Conservation (phyloP, 768 basidiomycete genomes). For the Hysterangium stoloniferum region DNA sequence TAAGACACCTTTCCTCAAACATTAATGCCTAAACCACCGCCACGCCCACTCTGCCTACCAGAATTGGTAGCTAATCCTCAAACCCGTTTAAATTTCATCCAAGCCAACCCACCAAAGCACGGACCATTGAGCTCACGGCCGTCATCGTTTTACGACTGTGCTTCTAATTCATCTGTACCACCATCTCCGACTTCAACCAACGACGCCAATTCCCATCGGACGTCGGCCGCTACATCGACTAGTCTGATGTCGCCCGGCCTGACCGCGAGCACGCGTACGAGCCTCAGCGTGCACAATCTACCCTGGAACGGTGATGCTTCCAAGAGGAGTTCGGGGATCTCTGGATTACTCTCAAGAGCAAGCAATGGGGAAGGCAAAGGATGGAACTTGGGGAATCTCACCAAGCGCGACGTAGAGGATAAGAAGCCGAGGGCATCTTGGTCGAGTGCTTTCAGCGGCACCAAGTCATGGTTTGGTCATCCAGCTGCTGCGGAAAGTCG, state of each 20-base stretch:
- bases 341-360: not conserved
- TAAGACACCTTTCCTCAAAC: not conserved
- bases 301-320: not conserved
- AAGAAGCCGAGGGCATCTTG: slow-evolving; percentile 7
- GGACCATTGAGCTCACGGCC: not conserved
- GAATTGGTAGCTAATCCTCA: slow-evolving; percentile 8
- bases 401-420: not conserved
- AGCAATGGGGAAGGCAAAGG: not conserved
- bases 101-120: slow-evolving; percentile 4
- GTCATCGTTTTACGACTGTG: not conserved
- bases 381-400: not conserved
- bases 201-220: not conserved
- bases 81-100: not conserved
- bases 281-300: slow-evolving; percentile 4
- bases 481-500: not conserved
- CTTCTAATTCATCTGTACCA: not conserved
- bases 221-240: slow-evolving; percentile 1
- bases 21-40: slow-evolving; percentile 9
- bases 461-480: slow-evolving; percentile 10
- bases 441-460: slow-evolving; percentile 10
- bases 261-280: slow-evolving; percentile 1
- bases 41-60: slow-evolving; percentile 10
- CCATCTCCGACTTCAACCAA: slow-evolving; percentile 6
- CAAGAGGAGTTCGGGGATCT: not conserved
- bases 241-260: not conserved